Base-by-base conservation (phyloP, 169 alveolate genomes). In the Cryptosporidium meleagridis region DNA sequence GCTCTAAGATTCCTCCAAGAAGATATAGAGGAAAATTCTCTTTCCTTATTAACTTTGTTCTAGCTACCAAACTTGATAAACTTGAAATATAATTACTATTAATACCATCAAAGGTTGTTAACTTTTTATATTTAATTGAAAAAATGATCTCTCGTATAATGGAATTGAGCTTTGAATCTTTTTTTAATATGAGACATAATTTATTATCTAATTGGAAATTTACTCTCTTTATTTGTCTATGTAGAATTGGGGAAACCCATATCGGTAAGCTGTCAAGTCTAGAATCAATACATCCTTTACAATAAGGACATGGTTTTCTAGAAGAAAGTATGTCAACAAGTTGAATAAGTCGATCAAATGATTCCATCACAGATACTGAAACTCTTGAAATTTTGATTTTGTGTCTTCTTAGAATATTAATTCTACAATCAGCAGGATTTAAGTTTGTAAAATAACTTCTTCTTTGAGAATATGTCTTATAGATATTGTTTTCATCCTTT, bases 231-330 rank as follows among this genome's bases (percentile, higher is more conserved):
- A 80, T 41, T 18, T 62, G 89, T 44, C 65, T 80, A 18, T 80
- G 89, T 3, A 80, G 29, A 26, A 80, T 80, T 21, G 89, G 89
- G 23, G 89, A 45, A n/a, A 80, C 62, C 89, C 89, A 80, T 29
- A 65, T 62, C 9, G 89, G 89, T 33, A 80, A 80, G 31, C 75
- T 80, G 21, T 67, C 68, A 1, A 80, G 67, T 9, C 68, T 59
- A 31, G 26, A 41, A 39, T 80, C 89, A 21, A 23, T 41, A 67
- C 89, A 80, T 0, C 89, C 89, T 23, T 65, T 80, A 26, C 89
- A 80, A 26, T 62, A 80, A 14, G 89, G 89, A 44, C 89, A 80
- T 16, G 72, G 67, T 8, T 73, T 59, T 62, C 68, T 80, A 1
- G 89, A 80, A 37, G 80, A 80, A 10, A 80, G 68, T 26, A 80